Percentiles rank a stretch among this genome's conserved stretches.
phyloP scores from a whole-genome alignment of 164 flowering plant genomes.

The Buxus sempervirens region DNA sequence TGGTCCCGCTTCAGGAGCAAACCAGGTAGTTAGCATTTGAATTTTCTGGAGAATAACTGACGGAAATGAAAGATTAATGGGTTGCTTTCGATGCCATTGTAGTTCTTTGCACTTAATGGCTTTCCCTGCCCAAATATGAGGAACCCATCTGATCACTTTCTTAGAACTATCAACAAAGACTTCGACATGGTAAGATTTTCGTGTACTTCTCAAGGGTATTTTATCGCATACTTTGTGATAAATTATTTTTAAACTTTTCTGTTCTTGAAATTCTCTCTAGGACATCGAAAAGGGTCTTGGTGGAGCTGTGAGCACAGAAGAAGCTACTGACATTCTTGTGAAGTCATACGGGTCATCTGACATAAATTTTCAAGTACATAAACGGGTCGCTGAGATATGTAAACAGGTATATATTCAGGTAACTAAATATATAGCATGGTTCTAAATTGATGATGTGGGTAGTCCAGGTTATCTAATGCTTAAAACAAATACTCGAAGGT shows the following conservation, averaged over 20 bases:
- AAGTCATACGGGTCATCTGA: conserved; percentile 44
- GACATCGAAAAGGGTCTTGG: conserved; percentile 37
- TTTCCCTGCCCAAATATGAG: conserved; percentile 65
- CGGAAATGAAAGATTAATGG: neutral
- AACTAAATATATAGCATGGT: too few relatives aligned
- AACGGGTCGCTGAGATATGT: conserved; percentile 22
- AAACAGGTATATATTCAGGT: conserved; percentile 34
- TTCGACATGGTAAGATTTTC: conserved; percentile 47
- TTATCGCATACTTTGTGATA: too few relatives aligned
- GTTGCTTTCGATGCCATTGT: conserved; percentile 3
- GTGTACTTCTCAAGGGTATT: neutral
- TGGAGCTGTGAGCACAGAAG: conserved; percentile 29
- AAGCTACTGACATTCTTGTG: conserved; percentile 38
- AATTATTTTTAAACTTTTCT: neutral
- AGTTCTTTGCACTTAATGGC: conserved; percentile 67
- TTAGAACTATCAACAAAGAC: conserved; percentile 67
- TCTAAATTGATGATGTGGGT: too few relatives aligned
- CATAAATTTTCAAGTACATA: conserved; percentile 22
- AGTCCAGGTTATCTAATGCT: neutral
- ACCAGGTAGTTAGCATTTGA: conserved; percentile 27
- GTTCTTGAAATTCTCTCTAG: conserved; percentile 7
- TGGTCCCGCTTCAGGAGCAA: conserved; percentile 42
- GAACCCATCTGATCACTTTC: conserved; percentile 83
- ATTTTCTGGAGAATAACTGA: neutral
- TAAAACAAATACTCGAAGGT: neutral